phyloP scores from a whole-genome alignment of 352 stramenopile genomes.

The Aphanomyces astaci region DNA sequence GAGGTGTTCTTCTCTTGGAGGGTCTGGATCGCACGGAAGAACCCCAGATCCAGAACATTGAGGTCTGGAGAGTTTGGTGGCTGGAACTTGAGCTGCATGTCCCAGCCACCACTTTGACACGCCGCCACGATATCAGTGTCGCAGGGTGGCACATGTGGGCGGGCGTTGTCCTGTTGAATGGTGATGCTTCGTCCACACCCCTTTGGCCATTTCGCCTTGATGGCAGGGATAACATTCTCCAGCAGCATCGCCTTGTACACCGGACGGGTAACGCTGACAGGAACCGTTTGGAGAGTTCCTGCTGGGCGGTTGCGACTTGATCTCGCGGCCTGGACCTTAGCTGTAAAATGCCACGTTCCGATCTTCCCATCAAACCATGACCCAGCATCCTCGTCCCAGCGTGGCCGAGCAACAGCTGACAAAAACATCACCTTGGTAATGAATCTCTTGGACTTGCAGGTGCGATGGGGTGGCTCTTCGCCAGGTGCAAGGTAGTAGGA shows the following conservation, averaged over 20 bases:
- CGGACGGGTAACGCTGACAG: conserved; percentile 17
- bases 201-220: conserved; percentile 22
- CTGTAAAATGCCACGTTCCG: conserved; percentile 21
- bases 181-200: background rate
- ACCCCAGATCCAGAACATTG: conserved; percentile 29
- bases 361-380: conserved; percentile 10
- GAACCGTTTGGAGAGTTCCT: conserved; percentile 26
- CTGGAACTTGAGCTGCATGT: conserved; percentile 18
- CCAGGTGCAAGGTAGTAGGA: background rate
- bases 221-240: conserved; percentile 23
- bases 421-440: conserved; percentile 2
- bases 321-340: conserved; percentile 15
- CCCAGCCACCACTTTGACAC: background rate
- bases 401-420: background rate
- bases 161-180: background rate
- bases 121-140: background rate
- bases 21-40: conserved; percentile 27
- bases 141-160: background rate
- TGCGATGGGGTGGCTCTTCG: background rate
- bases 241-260: conserved; percentile 20
- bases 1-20: conserved; percentile 9
- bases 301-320: conserved; percentile 22
- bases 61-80: conserved; percentile 28
- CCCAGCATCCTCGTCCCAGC: background rate
- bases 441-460: background rate